phyloP scores from a whole-genome alignment of 1,284 basidiomycete genomes.

The Rhizoctonia solani region DNA sequence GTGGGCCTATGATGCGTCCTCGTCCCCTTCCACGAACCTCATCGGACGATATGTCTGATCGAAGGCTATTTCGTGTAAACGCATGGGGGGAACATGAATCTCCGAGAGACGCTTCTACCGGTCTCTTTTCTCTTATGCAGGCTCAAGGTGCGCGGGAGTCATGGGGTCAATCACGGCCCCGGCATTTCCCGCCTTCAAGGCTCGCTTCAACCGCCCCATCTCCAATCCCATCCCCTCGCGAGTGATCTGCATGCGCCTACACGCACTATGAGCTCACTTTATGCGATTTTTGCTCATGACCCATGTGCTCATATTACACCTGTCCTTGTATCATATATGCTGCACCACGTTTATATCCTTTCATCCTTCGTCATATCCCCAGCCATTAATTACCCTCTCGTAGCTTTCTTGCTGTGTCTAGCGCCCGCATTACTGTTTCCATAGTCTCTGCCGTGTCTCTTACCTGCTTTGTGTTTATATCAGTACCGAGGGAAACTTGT shows the following conservation, averaged over 20 bases:
- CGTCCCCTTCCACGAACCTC: conserved; percentile 22
- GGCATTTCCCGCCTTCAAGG: conserved; percentile 16
- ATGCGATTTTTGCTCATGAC: background rate
- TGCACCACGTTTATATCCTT: background rate
- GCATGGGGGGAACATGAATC: conserved; percentile 29
- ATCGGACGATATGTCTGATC: conserved; percentile 23
- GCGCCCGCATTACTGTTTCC: conserved; percentile 63
- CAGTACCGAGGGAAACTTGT: conserved; percentile 49
- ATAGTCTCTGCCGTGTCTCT: conserved; percentile 71
- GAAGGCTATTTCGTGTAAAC: conserved; percentile 27
- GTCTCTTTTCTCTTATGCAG: conserved; percentile 24
- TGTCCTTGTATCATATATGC: conserved; percentile 11
- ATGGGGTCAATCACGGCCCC: background rate
- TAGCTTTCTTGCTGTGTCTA: conserved; percentile 63
- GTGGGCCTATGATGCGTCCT: conserved; percentile 12
- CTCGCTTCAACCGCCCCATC: conserved; percentile 25
- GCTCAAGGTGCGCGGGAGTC: background rate
- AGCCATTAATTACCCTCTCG: background rate
- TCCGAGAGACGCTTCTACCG: conserved; percentile 12
- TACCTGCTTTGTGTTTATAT: conserved; percentile 57
- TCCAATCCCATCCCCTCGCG: background rate
- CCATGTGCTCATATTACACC: conserved; percentile 5
- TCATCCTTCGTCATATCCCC: background rate
- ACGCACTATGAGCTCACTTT: too few relatives aligned
- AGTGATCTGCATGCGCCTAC: conserved; percentile 1